Evolutionary conservation across 495 filamentous ascomycete species (phyloP), one percentile per base, ranked within the genome.

Genomic region (Parathielavia appendiculata): DNA sequence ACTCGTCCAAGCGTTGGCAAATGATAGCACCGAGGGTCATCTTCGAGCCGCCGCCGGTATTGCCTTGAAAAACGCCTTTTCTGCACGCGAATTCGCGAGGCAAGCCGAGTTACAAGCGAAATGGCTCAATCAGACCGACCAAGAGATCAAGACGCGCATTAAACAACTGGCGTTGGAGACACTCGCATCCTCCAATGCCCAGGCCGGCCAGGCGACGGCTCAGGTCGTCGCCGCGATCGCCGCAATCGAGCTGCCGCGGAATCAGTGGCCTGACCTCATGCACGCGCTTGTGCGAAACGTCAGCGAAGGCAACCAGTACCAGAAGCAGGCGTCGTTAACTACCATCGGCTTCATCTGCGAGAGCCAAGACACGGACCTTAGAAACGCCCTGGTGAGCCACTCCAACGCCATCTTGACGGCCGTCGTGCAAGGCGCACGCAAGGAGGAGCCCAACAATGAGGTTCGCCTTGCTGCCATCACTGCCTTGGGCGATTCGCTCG

Each of bases 311-410:
- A 79, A 79, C 59, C 85, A 91, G 66, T 82, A 89, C 69, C 83
- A 95, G 63, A 97, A 97, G 78, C 92, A 97, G 79, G 82, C 91
- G 35, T 97, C 92, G 39, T 76, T 98, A 64, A 88, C 90, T 51
- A 87, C 92, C 11, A 96, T 98, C 73, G 93, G 93, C 68, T 98
- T 90, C 75, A 93, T 98, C 66, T 97, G 93, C 80, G 95, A 98
- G 75, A 91, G 87, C 51, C 90, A 95, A 64, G 93, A 98, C 69
- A 61, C 79, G 23, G 92, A 96, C 41, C 82, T 98, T 26, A 83
- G 93, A 59, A 84, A 86, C 44, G 89, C 86, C 67, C 73, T 98
- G 64, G 80, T 86, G 57, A 76, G 82, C 52, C 90, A 97, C 75
- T 97, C 92, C 51, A 98, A 98, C 72, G 92, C 93, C 49, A 98